These are phyloP conservation scores for Capronia americana DNA, from an alignment of 2,329 filamentous ascomycete genomes.

Conservation along the genomic window DNA sequence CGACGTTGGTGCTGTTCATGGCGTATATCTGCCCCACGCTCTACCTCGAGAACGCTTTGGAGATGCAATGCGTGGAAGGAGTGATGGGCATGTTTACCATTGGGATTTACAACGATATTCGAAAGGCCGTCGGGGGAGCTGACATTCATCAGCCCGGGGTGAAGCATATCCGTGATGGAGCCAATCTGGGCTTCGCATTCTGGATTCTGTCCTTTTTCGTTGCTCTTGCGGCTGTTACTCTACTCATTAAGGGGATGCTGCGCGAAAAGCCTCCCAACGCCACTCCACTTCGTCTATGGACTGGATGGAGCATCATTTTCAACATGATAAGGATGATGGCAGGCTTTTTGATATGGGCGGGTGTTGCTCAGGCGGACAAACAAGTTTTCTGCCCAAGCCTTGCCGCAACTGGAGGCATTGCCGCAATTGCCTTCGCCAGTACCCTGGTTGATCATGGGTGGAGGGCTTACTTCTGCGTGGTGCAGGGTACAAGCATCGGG, in stretches of 20 bases:
- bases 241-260: neutral
- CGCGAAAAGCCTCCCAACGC: neutral
- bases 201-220: slow-evolving; percentile 13
- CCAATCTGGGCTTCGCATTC: slow-evolving; percentile 4
- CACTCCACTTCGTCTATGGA: slow-evolving; percentile 2
- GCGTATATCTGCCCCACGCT: slow-evolving; percentile 7
- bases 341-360: neutral
- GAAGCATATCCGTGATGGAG: slow-evolving; percentile 4
- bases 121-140: neutral
- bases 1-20: slow-evolving; percentile 2
- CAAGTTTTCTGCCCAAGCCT: slow-evolving; percentile 2
- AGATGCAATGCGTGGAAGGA: slow-evolving; percentile 11
- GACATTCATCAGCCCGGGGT: neutral
- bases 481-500: neutral
- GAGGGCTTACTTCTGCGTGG: slow-evolving; percentile 3
- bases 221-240: neutral
- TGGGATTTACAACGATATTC: slow-evolving; percentile 4
- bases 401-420: slow-evolving; percentile 3
- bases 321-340: slow-evolving; percentile 4
- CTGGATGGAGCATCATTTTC: slow-evolving; percentile 3
- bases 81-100: slow-evolving; percentile 3
- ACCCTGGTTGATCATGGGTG: slow-evolving; percentile 9
- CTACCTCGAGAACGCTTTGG: slow-evolving; percentile 3
- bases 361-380: neutral
- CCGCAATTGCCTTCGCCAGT: neutral